phyloP scores from a whole-genome alignment of 352 stramenopile species.

The Phytophthora citricola region DNA sequence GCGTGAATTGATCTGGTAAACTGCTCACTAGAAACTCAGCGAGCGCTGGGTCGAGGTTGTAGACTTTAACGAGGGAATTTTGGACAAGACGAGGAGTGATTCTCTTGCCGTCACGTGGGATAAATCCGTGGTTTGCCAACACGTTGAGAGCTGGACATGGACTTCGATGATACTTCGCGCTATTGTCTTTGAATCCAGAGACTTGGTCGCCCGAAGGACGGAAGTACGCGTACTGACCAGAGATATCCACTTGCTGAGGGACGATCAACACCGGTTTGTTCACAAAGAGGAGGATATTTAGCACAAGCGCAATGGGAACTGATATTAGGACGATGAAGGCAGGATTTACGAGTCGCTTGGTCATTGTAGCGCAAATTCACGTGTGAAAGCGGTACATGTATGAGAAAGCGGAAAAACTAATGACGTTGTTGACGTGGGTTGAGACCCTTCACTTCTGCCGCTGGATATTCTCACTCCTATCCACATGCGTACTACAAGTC shows the following conservation, averaged over 20 bases:
- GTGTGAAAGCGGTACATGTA: slow-evolving; percentile 1
- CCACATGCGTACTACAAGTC: background rate
- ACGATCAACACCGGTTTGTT: background rate
- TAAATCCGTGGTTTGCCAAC: slow-evolving; percentile 70
- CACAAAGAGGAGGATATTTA: slow-evolving; percentile 15
- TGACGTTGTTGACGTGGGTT: slow-evolving; percentile 18
- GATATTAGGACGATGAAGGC: slow-evolving; percentile 19
- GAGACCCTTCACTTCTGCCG: background rate
- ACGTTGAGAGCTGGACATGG: slow-evolving; percentile 74
- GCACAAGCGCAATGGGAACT: slow-evolving; percentile 11
- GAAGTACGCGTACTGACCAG: slow-evolving; percentile 41
- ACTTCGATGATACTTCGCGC: slow-evolving; percentile 47
- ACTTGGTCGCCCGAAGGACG: slow-evolving; percentile 45
- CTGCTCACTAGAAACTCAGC: slow-evolving; percentile 39
- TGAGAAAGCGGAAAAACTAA: slow-evolving; percentile 5
- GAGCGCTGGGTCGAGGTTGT: slow-evolving; percentile 49
- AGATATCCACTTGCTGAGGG: slow-evolving; percentile 10
- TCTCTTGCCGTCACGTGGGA: slow-evolving; percentile 65
- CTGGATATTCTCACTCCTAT: slow-evolving; percentile 13
- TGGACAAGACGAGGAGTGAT: slow-evolving; percentile 46
- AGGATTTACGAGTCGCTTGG: slow-evolving; percentile 14
- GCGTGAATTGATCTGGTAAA: slow-evolving; percentile 50
- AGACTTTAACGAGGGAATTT: slow-evolving; percentile 48
- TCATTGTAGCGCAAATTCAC: slow-evolving; percentile 21
- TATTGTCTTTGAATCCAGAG: slow-evolving; percentile 47